Evolutionary conservation across 192 early-diverging fungal genomes (phyloP), one percentile per base, ranked within the genome.

Genomic region (Backusella luteola): DNA sequence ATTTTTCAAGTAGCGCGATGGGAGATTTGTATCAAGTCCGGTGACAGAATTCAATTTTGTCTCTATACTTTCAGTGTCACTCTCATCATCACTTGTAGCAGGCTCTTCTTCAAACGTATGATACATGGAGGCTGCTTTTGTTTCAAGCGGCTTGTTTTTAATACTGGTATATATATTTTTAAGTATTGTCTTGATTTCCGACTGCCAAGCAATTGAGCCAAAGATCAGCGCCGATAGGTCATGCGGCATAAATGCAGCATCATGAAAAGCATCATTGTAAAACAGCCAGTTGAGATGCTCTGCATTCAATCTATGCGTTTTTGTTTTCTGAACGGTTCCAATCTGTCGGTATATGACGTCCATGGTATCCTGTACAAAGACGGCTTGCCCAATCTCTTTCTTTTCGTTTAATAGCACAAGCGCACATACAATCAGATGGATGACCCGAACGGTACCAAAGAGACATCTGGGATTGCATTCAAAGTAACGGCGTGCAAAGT

Each of bases 351-450:
- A 79, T 39, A 89, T 77, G 0, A 79, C 76, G 12, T 78, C 71
- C 69, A 93, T 89, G 0, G 93, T 94, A 71, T 94, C 93, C 38
- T 89, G 83, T 21, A 93, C 84, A 79, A 93, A 94, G 34, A 88
- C 85, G 15, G 88, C 88, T 59, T 87, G 84, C 0, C 91, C 88
- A 91, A 97, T 95, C 53, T 91, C 90, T 38, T 89, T 89, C 42
- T 77, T 85, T 3, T 96, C 97, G 79, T 96, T 97, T 6, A 98
- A 87, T 70, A 98, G 75, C 76, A 98, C 78, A 14, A 95, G 76
- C 17, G 95, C 96, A 79, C 94, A 96, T 0, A 93, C 85, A 66
- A 96, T 91, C 7, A 92, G 93, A 71, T 98, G 93, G 0, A 96
- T 94, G 21, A 95, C 89, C 79, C 83, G 79, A 66, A 73, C 12